Conservation (phyloP, 2,329 filamentous ascomycete species). For the Chalaropsis thielavioides region DNA sequence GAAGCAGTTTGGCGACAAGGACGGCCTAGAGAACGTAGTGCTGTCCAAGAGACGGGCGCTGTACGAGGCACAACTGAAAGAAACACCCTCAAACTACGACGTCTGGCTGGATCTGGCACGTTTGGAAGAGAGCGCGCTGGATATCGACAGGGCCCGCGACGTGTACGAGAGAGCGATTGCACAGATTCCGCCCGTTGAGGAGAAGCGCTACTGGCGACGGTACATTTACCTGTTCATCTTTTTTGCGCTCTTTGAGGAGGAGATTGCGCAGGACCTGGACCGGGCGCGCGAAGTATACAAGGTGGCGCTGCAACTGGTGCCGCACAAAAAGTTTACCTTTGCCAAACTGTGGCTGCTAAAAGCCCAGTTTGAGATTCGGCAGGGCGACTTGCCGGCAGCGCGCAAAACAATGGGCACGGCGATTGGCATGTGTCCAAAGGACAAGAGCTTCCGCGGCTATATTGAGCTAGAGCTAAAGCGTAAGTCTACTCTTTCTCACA, state of each 20-base stretch:
- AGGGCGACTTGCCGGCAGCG: constrained; percentile 63
- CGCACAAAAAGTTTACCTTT: constrained; percentile 95
- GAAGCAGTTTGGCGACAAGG: constrained; percentile 88
- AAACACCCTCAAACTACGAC: constrained; percentile 94
- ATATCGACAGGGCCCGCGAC: constrained; percentile 72
- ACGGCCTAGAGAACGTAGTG: constrained; percentile 90
- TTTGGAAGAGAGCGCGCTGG: constrained; percentile 73
- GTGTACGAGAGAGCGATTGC: constrained; percentile 93
- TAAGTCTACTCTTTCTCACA: constrained; percentile 9
- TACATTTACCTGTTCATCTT: constrained; percentile 99
- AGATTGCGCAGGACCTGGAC: constrained; percentile 61
- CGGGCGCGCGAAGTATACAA: constrained; percentile 82
- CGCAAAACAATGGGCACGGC: constrained; percentile 81
- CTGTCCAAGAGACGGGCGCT: constrained; percentile 83
- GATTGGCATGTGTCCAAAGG: constrained; percentile 90
- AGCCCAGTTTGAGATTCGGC: constrained; percentile 83
- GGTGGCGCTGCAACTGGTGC: constrained; percentile 73
- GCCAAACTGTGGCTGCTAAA: constrained; percentile 92
- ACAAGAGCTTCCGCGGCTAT: constrained; percentile 87
- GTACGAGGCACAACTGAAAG: constrained; percentile 87
- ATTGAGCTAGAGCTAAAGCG: constrained; percentile 76
- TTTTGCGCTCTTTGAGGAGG: constrained; percentile 91
- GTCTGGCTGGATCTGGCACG: constrained; percentile 92
- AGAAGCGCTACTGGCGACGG: constrained; percentile 91
- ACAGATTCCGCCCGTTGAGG: constrained; percentile 84